Percentiles rank a stretch among this genome's conserved stretches.
Conservation (phyloP, 768 basidiomycete species). For the Lentinula detonsa region DNA sequence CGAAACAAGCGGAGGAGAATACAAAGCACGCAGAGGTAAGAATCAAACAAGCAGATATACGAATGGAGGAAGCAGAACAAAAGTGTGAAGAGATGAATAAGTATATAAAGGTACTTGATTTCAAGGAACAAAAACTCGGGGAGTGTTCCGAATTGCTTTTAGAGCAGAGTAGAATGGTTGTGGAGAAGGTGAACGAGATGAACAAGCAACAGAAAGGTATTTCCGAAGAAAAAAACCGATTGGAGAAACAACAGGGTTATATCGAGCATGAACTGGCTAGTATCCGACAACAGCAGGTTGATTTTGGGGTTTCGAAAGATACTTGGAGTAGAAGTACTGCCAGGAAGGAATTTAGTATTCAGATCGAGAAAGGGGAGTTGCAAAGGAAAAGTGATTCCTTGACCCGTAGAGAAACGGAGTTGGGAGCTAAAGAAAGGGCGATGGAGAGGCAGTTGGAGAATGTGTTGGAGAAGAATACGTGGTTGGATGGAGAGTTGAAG, state of each 20-base stretch:
- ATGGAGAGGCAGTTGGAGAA: too few relatives aligned
- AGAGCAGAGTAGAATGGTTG: not conserved
- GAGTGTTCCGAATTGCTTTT: not conserved
- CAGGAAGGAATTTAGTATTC: not conserved
- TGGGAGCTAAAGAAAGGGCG: too few relatives aligned
- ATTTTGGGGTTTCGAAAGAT: too few relatives aligned
- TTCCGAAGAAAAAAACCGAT: not conserved
- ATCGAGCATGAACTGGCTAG: not conserved
- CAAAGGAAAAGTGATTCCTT: too few relatives aligned
- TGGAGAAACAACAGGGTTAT: not conserved
- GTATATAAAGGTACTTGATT: too few relatives aligned
- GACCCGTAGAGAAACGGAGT: too few relatives aligned
- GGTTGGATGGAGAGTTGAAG: not conserved
- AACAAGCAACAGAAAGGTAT: not conserved
- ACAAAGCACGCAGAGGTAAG: not conserved
- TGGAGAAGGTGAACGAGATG: not conserved
- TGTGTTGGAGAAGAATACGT: not conserved
- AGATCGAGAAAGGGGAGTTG: not conserved
- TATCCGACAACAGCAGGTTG: not conserved
- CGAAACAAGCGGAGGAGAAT: not conserved
- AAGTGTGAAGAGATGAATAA: too few relatives aligned
- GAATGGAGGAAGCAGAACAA: not conserved
- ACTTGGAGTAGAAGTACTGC: not conserved
- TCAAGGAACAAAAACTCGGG: too few relatives aligned
- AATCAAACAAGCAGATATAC: not conserved